phyloP scores from a whole-genome alignment of 2,329 filamentous ascomycete species.

The Cercospora beticola region DNA sequence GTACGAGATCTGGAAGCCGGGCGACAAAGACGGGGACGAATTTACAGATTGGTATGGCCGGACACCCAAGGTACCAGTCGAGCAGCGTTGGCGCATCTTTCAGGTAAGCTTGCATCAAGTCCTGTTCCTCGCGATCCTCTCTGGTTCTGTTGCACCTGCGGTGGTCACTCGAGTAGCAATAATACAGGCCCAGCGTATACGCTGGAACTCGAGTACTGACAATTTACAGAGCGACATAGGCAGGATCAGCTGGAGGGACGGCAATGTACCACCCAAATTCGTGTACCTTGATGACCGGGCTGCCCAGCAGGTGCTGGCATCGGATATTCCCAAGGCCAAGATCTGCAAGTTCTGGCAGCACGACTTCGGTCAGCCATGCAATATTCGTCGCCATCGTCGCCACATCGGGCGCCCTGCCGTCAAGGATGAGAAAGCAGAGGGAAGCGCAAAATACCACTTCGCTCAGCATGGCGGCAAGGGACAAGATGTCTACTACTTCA shows the following conservation, averaged over 20 bases:
- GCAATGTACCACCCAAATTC: slow-evolving; percentile 39
- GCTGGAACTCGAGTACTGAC: background rate
- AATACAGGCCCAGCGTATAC: background rate
- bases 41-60: slow-evolving; percentile 33
- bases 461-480: slow-evolving; percentile 20
- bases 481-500: slow-evolving; percentile 31
- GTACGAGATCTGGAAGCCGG: slow-evolving; percentile 42
- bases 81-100: slow-evolving; percentile 43
- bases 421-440: slow-evolving; percentile 18
- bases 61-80: slow-evolving; percentile 19
- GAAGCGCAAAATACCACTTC: slow-evolving; percentile 23
- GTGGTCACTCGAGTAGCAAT: background rate
- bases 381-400: slow-evolving; percentile 35
- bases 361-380: slow-evolving; percentile 41
- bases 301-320: slow-evolving; percentile 37
- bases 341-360: slow-evolving; percentile 40
- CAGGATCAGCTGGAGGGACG: slow-evolving; percentile 29
- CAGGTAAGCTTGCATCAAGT: slow-evolving; percentile 24
- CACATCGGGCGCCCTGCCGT: slow-evolving; percentile 43
- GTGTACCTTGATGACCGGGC: slow-evolving; percentile 45
- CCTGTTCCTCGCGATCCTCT: background rate
- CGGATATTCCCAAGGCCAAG: slow-evolving; percentile 29
- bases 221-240: slow-evolving; percentile 30
- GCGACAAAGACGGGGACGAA: slow-evolving; percentile 41
- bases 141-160: background rate